Evolutionary conservation across 148 eudicot species (phyloP).

Genomic region (Rhododendron williamsianum): DNA sequence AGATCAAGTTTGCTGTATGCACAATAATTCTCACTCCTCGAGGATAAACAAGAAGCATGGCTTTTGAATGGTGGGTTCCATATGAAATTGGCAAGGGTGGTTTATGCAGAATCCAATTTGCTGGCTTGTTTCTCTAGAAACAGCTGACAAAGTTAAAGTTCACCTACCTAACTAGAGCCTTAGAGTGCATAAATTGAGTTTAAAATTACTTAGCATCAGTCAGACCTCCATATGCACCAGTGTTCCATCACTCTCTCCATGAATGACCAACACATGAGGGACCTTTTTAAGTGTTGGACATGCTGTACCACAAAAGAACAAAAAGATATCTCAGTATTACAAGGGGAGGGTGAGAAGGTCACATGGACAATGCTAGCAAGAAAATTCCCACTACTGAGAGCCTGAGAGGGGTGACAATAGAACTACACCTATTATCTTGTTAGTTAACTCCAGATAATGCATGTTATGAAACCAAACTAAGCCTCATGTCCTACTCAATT

Average conservation of each 20-base stretch:
- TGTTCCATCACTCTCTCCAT: slow-evolving; percentile 88
- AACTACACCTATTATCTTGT: neutral
- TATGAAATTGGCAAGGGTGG: slow-evolving; percentile 91
- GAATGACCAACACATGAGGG: slow-evolving; percentile 81
- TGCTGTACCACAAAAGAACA: slow-evolving; percentile 34
- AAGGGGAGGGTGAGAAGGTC: neutral
- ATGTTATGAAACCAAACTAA: neutral
- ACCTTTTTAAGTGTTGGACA: slow-evolving; percentile 77
- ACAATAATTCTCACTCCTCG: slow-evolving; percentile 84
- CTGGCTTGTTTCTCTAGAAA: slow-evolving; percentile 64
- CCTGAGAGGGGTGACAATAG: neutral
- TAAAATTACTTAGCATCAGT: neutral
- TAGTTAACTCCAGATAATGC: neutral
- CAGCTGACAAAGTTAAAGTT: slow-evolving; percentile 15
- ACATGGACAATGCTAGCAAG: neutral
- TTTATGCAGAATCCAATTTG: slow-evolving; percentile 84
- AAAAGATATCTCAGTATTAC: neutral
- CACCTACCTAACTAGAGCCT: neutral
- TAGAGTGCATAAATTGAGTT: slow-evolving; percentile 12
- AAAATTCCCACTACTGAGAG: neutral
- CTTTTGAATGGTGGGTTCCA: slow-evolving; percentile 98
- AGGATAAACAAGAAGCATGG: slow-evolving; percentile 91
- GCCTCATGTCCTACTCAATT: neutral
- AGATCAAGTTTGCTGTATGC: slow-evolving; percentile 92
- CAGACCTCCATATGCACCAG: slow-evolving; percentile 80